These are phyloP conservation scores for Suhomyces panamericanus DNA, from an alignment of 1,139 yeast species.

Conservation along the genomic window DNA sequence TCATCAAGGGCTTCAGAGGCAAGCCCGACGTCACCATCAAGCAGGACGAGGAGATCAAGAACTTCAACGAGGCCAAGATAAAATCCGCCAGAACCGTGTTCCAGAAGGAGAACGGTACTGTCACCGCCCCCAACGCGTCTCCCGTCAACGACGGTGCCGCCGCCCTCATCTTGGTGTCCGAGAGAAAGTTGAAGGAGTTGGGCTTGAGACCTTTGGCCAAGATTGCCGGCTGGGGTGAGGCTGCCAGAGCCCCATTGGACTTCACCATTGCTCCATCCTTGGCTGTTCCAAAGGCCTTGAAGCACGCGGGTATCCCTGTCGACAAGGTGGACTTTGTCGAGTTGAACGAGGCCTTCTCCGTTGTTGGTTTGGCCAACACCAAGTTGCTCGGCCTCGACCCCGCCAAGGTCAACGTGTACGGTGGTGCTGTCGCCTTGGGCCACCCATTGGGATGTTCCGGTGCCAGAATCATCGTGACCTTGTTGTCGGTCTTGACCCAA, in stretches of 20 bases:
- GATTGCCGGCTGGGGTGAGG: slow-evolving; percentile 95
- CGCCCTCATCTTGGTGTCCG: slow-evolving; percentile 85
- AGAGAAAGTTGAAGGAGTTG: slow-evolving; percentile 75
- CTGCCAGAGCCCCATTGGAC: slow-evolving; percentile 90
- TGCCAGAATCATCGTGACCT: slow-evolving; percentile 88
- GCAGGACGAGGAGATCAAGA: slow-evolving; percentile 71
- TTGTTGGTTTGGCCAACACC: slow-evolving; percentile 89
- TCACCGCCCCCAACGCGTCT: slow-evolving; percentile 96
- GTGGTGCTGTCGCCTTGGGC: slow-evolving; percentile 98
- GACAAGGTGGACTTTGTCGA: slow-evolving; percentile 78
- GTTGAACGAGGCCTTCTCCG: slow-evolving; percentile 96
- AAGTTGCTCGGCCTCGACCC: slow-evolving; percentile 65
- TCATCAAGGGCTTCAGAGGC: slow-evolving; percentile 87
- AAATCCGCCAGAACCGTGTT: slow-evolving; percentile 87
- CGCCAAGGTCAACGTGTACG: slow-evolving; percentile 84
- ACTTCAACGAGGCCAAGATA: slow-evolving; percentile 74
- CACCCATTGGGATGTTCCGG: slow-evolving; percentile 98
- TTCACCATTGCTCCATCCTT: slow-evolving; percentile 93
- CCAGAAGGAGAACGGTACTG: slow-evolving; percentile 88
- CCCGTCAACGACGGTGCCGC: slow-evolving; percentile 98
- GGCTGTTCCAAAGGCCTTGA: slow-evolving; percentile 93
- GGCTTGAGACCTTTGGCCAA: slow-evolving; percentile 85
- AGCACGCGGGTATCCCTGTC: slow-evolving; percentile 66
- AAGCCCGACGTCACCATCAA: slow-evolving; percentile 77
- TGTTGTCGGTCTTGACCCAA: slow-evolving; percentile 72